Percentiles rank a stretch among this genome's conserved stretches.
phyloP scores from a whole-genome alignment of 768 basidiomycete species.

The Lactarius sp. region DNA sequence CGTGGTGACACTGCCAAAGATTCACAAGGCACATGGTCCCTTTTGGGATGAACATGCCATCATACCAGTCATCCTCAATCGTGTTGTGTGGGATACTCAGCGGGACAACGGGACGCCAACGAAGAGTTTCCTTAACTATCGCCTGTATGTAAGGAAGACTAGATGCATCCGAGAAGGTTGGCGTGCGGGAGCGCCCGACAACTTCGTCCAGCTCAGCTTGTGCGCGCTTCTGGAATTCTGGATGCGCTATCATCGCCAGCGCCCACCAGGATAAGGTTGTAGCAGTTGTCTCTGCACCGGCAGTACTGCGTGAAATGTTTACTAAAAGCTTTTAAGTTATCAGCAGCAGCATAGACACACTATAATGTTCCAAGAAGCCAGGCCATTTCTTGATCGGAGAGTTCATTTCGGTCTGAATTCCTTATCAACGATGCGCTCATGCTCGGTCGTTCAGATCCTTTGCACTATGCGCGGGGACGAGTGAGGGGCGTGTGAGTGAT shows the following conservation, averaged over 20 bases:
- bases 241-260: constrained; percentile 16
- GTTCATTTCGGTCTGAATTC: no score
- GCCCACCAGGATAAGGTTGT: constrained; percentile 14
- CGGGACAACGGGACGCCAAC: constrained; percentile 2
- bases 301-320: not conserved
- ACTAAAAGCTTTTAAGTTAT: not conserved
- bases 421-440: no score
- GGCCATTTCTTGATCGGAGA: no score
- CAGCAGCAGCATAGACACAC: not conserved
- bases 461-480: not conserved
- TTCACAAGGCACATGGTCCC: constrained; percentile 32
- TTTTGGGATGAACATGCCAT: constrained; percentile 31
- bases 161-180: not conserved
- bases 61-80: constrained; percentile 28
- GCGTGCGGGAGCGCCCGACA: constrained; percentile 3
- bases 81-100: not conserved
- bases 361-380: constrained; percentile 9
- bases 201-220: no score
- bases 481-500: not conserved
- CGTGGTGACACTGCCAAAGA: not conserved
- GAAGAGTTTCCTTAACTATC: no score
- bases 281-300: constrained; percentile 2
- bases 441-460: not conserved
- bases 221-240: no score
- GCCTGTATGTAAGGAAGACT: no score